Evolutionary conservation across 768 basidiomycete species (phyloP).

Genomic region (Mycena belliarum): DNA sequence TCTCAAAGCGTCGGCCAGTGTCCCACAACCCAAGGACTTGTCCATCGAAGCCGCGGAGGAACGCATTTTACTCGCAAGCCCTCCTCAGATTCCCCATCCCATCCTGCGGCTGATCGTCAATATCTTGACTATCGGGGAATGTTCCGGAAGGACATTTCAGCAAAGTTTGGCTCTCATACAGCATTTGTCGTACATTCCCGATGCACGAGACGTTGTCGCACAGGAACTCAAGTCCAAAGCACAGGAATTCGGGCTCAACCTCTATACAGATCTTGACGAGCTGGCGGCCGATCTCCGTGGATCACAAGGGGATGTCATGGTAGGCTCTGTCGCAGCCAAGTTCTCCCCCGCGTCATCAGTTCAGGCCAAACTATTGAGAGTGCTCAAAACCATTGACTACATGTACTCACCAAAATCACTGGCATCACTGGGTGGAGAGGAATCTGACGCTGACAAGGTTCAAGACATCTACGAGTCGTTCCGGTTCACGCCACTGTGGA

Average conservation of each 20-base stretch:
- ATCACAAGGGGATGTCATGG: slow-evolving; percentile 53
- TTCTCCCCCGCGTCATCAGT: slow-evolving; percentile 93
- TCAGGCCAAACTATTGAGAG: slow-evolving; percentile 94
- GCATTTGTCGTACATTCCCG: slow-evolving; percentile 85
- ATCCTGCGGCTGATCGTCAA: slow-evolving; percentile 94
- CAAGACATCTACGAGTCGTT: slow-evolving; percentile 90
- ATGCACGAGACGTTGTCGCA: slow-evolving; percentile 86
- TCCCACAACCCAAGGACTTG: slow-evolving; percentile 20
- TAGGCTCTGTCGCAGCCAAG: slow-evolving; percentile 75
- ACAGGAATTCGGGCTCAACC: slow-evolving; percentile 79
- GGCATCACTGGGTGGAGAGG: slow-evolving; percentile 37
- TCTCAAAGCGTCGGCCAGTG: background rate
- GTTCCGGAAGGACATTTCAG: slow-evolving; percentile 94
- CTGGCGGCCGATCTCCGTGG: slow-evolving; percentile 64
- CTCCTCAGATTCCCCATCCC: slow-evolving; percentile 82
- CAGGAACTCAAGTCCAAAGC: slow-evolving; percentile 85
- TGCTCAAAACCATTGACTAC: slow-evolving; percentile 97
- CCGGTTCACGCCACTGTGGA: slow-evolving; percentile 88
- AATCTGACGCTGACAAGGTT: slow-evolving; percentile 75
- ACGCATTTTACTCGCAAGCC: slow-evolving; percentile 59
- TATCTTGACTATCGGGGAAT: slow-evolving; percentile 96
- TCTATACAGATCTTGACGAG: slow-evolving; percentile 77
- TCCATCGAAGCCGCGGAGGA: slow-evolving; percentile 44
- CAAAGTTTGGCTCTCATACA: slow-evolving; percentile 91
- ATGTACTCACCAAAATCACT: slow-evolving; percentile 75